Evolutionary conservation across 352 stramenopile species (phyloP), one percentile per base, ranked within the genome.

Genomic region (Pythium guiyangense): DNA sequence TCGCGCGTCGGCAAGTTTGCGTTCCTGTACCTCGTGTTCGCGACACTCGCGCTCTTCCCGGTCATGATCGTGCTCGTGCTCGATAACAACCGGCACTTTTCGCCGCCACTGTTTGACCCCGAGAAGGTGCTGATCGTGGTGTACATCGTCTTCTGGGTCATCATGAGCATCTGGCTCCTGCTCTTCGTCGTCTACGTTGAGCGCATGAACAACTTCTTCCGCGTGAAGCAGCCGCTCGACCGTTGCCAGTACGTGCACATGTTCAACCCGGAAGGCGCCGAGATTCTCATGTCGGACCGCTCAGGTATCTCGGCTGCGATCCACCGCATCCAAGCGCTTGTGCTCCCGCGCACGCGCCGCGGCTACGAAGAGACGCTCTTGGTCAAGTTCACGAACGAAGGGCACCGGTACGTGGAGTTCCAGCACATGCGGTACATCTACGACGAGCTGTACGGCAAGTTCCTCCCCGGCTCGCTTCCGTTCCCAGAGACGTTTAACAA

Each of bases 401-500:
- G 57, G 9, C 50, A 54, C 3, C 55, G 60, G n/a, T 67, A 57
- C 35, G 52, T 67, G 31, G 60, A 63, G 47, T 67, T 67, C 55
- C 53, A 69, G 69, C 37, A 64, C 14, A n/a, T 54, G 34, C 54
- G 67, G 49, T 50, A 46, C 26, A 54, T 71, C 60, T 51, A 71
- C 58, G 62, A 63, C 52, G 34, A 57, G 43, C 44, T 67, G 54
- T 59, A 71, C 44, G 27, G 54, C 37, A 40, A 59, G 14, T 67
- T 67, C 35, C 44, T 67, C 39, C 60, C 60, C 3, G 60, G 60
- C 8, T 37, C 27, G 0, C n/a, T 67, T 17, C 42, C 57, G 6
- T 56, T 64, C 8, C 54, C 60, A 6, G 55, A 58, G 22, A 60
- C 60, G 15, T 60, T 63, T 31, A 25, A 39, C 10, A 57, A 59